Base-by-base conservation (phyloP, 352 stramenopile genomes). In the Globisporangium paddicum region DNA sequence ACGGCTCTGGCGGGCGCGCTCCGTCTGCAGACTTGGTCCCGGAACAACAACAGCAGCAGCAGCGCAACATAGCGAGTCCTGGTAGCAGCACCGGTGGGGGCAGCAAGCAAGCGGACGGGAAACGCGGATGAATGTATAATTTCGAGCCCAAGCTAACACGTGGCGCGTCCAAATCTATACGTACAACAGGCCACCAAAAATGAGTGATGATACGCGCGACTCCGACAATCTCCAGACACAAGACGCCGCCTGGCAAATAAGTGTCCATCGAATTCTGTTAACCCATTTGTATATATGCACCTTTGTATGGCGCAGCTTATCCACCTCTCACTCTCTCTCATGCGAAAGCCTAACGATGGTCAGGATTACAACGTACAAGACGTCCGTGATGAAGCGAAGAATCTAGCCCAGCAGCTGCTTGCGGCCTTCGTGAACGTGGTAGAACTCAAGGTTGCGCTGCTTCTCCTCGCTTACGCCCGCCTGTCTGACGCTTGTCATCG, bases 391-490 rank as follows among this genome's bases (percentile, higher is more conserved):
- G n/a, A n/a, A n/a, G n/a, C n/a, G n/a, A n/a, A n/a, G n/a, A n/a
- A n/a, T 25, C 26, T n/a, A 35, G 23, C 19, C 25, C 45, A 35
- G 28, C n/a, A 18, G 16, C 19, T 53, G 28, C n/a, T 55, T 3
- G 19, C 35, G 19, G 9, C 41, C 25, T 53, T 55, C 42, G 25
- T 79, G 71, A 2, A 83, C 67, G 60, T 90, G 78, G 62, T 71
- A 83, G 63, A 90, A 87, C 62, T 90, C 80, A 46, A 90, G 75
- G 58, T 88, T 90, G 18, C 78, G 67, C 25, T 81, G 72, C 42
- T 76, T 70, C 47, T 90, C 80, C 52, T 90, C 80, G 21, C 64
- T 28, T 13, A 71, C 66, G 0, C 63, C 79, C 10, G 67, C 28
- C 0, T 53, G 21, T 50, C 72, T 73, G 11, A 67, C 58, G 0